Conservation (phyloP, 2,329 filamentous ascomycete genomes). For the Gaeumannomyces sp. region DNA sequence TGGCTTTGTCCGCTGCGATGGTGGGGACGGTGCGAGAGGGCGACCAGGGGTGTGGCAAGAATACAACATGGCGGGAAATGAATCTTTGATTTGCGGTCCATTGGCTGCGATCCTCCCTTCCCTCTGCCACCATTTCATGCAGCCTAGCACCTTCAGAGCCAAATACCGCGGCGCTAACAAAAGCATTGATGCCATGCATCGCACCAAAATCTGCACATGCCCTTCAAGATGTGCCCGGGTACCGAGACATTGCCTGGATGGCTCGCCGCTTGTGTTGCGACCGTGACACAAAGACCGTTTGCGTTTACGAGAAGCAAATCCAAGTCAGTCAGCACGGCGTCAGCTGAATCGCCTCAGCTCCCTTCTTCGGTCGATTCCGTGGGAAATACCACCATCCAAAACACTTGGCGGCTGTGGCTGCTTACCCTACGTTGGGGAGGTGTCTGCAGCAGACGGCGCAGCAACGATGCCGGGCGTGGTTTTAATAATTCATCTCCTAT, state of each 20-base stretch:
- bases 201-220: background rate
- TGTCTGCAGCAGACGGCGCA: background rate
- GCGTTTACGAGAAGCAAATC: too few species aligned
- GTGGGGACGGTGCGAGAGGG: background rate
- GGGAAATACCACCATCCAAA: too few species aligned
- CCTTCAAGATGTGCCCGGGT: too few species aligned
- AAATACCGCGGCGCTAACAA: background rate
- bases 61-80: conserved; percentile 1
- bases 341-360: background rate
- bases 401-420: too few species aligned
- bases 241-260: too few species aligned
- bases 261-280: background rate
- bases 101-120: background rate
- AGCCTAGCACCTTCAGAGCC: background rate
- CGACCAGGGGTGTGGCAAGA: background rate
- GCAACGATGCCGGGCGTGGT: background rate
- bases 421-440: too few species aligned
- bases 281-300: too few species aligned
- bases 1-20: background rate
- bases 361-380: background rate
- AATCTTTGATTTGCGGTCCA: conserved; percentile 1
- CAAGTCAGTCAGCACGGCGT: too few species aligned
- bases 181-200: background rate
- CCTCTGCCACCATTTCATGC: background rate
- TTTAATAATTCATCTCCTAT: background rate